phyloP scores from a whole-genome alignment of 306 rosid species.

The Fagus sylvatica region DNA sequence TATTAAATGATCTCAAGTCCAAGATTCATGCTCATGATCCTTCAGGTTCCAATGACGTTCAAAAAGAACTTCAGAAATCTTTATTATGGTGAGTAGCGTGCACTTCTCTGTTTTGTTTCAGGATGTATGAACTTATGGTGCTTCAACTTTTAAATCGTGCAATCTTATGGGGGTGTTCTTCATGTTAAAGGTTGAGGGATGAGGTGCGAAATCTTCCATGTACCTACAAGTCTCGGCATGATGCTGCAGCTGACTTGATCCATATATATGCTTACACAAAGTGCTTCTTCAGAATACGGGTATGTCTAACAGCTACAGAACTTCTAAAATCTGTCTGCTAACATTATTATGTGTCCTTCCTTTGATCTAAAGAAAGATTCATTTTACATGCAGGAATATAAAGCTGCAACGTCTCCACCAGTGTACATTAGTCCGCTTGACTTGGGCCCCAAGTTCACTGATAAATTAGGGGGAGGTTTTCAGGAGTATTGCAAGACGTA shows the following conservation, averaged over 20 bases:
- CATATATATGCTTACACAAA: constrained; percentile 90
- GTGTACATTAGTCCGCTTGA: constrained; percentile 98
- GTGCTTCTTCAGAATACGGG: constrained; percentile 88
- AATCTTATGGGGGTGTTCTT: constrained; percentile 9
- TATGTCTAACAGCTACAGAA: constrained; percentile 31
- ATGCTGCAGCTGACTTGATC: constrained; percentile 98
- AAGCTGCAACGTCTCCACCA: constrained; percentile 86
- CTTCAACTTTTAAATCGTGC: constrained; percentile 6
- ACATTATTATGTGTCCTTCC: not conserved
- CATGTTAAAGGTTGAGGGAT: constrained; percentile 80
- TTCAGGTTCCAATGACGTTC: constrained; percentile 58
- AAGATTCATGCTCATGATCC: constrained; percentile 76
- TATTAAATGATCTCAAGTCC: constrained; percentile 63
- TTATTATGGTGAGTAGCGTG: constrained; percentile 61
- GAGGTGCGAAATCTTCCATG: constrained; percentile 87
- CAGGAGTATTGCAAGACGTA: constrained; percentile 87
- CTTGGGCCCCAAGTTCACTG: constrained; percentile 88
- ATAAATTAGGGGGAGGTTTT: constrained; percentile 73
- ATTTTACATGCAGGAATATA: constrained; percentile 64
- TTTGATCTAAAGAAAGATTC: constrained; percentile 4
- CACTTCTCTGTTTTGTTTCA: not conserved
- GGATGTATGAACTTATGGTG: constrained; percentile 14
- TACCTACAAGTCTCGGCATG: constrained; percentile 95
- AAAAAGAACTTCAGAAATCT: constrained; percentile 71
- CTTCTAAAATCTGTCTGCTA: constrained; percentile 6